These are phyloP conservation scores for Gnaphalium uliginosum DNA, from an alignment of 129 eudicot genomes.

Conservation along the genomic window DNA sequence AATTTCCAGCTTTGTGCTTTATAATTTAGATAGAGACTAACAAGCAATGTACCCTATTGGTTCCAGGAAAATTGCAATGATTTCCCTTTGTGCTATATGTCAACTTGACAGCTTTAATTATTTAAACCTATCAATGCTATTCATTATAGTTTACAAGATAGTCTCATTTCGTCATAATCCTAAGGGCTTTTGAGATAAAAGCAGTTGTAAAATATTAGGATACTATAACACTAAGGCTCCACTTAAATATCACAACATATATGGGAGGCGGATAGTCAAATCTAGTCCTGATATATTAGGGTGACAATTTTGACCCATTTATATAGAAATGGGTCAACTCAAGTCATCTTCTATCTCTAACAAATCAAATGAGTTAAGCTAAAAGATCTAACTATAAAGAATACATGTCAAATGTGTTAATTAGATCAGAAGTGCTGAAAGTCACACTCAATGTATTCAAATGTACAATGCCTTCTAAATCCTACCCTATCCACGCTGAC, in stretches of 20 bases:
- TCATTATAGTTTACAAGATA: not conserved
- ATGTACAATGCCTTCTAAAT: conserved; percentile 2
- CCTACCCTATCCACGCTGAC: not conserved
- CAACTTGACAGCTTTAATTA: not conserved
- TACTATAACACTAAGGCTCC: not conserved
- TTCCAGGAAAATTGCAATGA: too few species aligned
- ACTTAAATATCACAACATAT: not conserved
- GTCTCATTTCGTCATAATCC: not conserved
- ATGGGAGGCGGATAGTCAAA: not conserved
- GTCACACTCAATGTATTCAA: not conserved
- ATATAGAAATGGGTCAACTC: not conserved
- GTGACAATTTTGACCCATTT: not conserved
- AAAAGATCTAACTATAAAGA: not conserved
- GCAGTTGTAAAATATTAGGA: not conserved
- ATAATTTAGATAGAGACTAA: too few species aligned
- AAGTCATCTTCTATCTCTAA: not conserved
- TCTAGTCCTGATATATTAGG: not conserved
- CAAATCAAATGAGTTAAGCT: not conserved
- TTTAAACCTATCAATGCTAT: not conserved
- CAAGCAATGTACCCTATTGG: too few species aligned
- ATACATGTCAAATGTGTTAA: not conserved
- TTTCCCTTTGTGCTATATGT: too few species aligned
- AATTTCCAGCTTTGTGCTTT: too few species aligned
- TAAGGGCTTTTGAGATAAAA: not conserved
- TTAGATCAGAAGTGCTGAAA: not conserved